A percentile compares a stretch with the other conserved stretches of the same genome.
These are phyloP conservation scores for Cyberlindnera misumaiensis DNA, from an alignment of 805 yeast species.

Conservation along the genomic window DNA sequence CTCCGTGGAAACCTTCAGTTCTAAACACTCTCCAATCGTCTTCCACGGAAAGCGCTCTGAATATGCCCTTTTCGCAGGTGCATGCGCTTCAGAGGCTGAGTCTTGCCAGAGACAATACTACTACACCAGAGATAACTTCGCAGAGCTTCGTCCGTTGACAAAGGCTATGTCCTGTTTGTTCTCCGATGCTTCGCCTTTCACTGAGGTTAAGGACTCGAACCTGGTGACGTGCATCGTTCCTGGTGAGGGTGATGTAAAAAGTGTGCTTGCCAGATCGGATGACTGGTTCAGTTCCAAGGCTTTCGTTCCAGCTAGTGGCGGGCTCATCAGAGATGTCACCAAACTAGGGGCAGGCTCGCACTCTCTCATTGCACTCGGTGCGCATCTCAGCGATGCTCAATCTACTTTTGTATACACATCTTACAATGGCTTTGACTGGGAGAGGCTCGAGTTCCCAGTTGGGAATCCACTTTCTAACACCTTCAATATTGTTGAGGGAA, in stretches of 20 bases:
- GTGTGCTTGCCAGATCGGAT: slow-evolving; percentile 31
- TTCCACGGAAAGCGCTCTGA: slow-evolving; percentile 35
- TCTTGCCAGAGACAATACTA: slow-evolving; percentile 32
- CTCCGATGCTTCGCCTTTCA: slow-evolving; percentile 21
- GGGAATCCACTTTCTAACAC: slow-evolving; percentile 14
- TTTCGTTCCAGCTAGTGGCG: slow-evolving; percentile 26
- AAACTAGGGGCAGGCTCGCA: slow-evolving; percentile 30
- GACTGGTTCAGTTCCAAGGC: slow-evolving; percentile 37
- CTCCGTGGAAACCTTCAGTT: slow-evolving; percentile 19
- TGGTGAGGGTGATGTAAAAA: slow-evolving; percentile 29
- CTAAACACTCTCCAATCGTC: slow-evolving; percentile 21
- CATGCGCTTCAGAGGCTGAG: slow-evolving; percentile 25
- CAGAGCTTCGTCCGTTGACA: slow-evolving; percentile 22
- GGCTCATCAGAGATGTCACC: slow-evolving; percentile 26
- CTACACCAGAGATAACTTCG: slow-evolving; percentile 41
- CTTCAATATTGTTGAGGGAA: slow-evolving; percentile 31
- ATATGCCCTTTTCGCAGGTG: slow-evolving; percentile 31
- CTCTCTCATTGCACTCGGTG: slow-evolving; percentile 29
- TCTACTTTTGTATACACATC: slow-evolving; percentile 26
- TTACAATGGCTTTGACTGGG: slow-evolving; percentile 29
- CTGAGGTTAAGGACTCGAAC: slow-evolving; percentile 21
- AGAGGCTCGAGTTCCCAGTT: slow-evolving; percentile 27
- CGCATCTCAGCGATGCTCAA: slow-evolving; percentile 19
- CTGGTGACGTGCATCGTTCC: slow-evolving; percentile 39
- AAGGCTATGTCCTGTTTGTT: slow-evolving; percentile 30